Percentiles rank a stretch among this genome's conserved stretches.
Conservation (phyloP, 495 filamentous ascomycete genomes). For the Hyaloscypha bicolor region DNA sequence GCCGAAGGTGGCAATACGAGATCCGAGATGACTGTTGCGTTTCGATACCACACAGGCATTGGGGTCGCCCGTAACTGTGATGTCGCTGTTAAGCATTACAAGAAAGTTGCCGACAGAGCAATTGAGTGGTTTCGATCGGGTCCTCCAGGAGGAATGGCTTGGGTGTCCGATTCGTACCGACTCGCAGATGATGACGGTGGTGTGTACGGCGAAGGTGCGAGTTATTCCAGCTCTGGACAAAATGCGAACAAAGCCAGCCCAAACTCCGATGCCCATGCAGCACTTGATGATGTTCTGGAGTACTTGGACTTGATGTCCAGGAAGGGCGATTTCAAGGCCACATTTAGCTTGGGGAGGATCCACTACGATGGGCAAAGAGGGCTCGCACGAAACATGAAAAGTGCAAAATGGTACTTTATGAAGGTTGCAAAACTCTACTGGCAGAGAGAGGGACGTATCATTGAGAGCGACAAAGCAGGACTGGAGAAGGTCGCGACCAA, state of each 20-base stretch:
- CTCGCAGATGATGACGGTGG: conserved; percentile 89
- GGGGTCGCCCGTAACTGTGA: conserved; percentile 86
- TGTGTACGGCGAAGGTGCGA: conserved; percentile 93
- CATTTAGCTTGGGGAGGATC: conserved; percentile 83
- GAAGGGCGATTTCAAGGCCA: conserved; percentile 91
- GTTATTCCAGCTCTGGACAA: conserved; percentile 85
- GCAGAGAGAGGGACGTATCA: conserved; percentile 70
- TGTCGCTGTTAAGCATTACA: conserved; percentile 83
- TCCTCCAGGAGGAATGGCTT: conserved; percentile 83
- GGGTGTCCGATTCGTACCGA: conserved; percentile 74
- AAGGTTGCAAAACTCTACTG: conserved; percentile 84
- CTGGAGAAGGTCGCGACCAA: conserved; percentile 86
- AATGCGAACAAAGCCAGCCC: conserved; percentile 73
- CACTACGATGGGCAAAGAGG: conserved; percentile 87
- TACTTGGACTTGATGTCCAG: conserved; percentile 92
- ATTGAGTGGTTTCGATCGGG: conserved; percentile 83
- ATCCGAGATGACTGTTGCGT: conserved; percentile 93
- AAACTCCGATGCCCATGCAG: conserved; percentile 74
- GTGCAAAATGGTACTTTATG: conserved; percentile 82
- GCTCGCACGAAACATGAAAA: conserved; percentile 69
- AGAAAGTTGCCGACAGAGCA: conserved; percentile 90
- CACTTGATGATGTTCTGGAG: conserved; percentile 91
- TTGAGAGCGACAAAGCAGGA: conserved; percentile 52
- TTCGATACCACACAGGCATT: conserved; percentile 84
- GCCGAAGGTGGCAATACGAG: conserved; percentile 80